Base-by-base conservation (phyloP, 768 basidiomycete species). In the Myochromella boudieri region DNA sequence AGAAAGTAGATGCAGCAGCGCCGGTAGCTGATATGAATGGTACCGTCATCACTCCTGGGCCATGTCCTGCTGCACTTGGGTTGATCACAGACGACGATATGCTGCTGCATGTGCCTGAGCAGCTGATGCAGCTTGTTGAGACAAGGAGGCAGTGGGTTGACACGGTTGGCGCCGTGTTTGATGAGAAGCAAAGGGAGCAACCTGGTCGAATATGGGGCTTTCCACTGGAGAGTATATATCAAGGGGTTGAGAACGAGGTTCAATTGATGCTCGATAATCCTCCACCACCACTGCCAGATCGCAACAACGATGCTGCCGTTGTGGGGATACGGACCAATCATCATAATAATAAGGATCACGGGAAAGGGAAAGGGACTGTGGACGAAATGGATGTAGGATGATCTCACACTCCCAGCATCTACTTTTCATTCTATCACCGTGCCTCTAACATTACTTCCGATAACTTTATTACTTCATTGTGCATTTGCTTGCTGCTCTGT, bases 91-190 rank as follows among this genome's bases (percentile, higher is more conserved):
- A 87, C 60, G 84, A 85, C 21, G 81, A 85, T 41, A 77, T 82
- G 57, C 62, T 64, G 49, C 64, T 91, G 21, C 70, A 76, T 22
- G 77, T 92, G 20, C 76, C 80, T 25, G 84, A 90, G 20, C 79
- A 84, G 57, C 65, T 95, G 47, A 74, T 72, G 54, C 78, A 84
- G 48, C 74, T 93, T 22, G 82, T 97, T 12, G 79, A 81, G 54
- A 87, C 85, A 51, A 74, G 95, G 29, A 70, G 82, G 55, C 73
- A 84, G 54, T 94, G 92, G 84, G 85, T 92, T 17, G 80, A 87
- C 40, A 72, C 67, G 28, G 80, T 97, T 4, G 91, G 90, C 7
- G 67, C 68, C 5, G 75, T 87, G 48, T 92, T 97, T 57, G 84
- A 87, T 24, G 71, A 79, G 67, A 85, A 86, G 76, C 84, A 88